Base-by-base conservation (phyloP, 345 rosid genomes). In the Streptanthus diversifolius region DNA sequence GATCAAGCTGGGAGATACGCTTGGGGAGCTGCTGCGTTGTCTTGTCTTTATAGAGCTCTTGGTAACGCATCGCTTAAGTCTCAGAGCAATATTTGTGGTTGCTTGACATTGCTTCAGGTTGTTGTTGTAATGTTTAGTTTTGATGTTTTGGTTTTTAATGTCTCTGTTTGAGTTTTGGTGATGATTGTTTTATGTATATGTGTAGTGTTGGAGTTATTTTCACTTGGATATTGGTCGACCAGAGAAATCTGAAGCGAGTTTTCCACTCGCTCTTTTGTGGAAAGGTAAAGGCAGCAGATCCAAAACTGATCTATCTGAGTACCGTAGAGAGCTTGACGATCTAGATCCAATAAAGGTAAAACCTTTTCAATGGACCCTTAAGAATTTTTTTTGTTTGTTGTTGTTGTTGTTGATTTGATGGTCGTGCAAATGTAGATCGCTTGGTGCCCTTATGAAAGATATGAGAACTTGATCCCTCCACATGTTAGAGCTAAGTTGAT, bases 201-300 rank as follows among this genome's bases (percentile, higher is more conserved):
- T 15, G 57, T 80, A 86, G 90, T 86, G 93, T 79, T 90, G 93
- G 96, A 90, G 92, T 77, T 87, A 90, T 67, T 86, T 82, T 71
- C 96, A 86, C 69, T 80, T 90, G 70, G 84, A 85, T 76, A 73
- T 86, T 3, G 83, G 91, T 51, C 79, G 86, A 37, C 93, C 89
- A 8, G 85, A 83, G 77, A 85, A 77, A 54, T 86, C 83, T 4
- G 78, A 81, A 51, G 81, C 70, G 60, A 71, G 71, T 41, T 90
- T 90, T 57, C 96, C 91, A 3, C 83, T 83, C 44, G 85, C 85
- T 24, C 85, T 86, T 13, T 55, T 82, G 77, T 90, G 96, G 96
- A 90, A 90, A 79, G 89, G 88, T 30, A 87, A 86, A 81, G 89
- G 83, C 19, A 82, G 85, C 41, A 83, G 93, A 56, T 76, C 86